Conservation (phyloP, 345 rosid species). For the Chamaenerion angustifolium region DNA sequence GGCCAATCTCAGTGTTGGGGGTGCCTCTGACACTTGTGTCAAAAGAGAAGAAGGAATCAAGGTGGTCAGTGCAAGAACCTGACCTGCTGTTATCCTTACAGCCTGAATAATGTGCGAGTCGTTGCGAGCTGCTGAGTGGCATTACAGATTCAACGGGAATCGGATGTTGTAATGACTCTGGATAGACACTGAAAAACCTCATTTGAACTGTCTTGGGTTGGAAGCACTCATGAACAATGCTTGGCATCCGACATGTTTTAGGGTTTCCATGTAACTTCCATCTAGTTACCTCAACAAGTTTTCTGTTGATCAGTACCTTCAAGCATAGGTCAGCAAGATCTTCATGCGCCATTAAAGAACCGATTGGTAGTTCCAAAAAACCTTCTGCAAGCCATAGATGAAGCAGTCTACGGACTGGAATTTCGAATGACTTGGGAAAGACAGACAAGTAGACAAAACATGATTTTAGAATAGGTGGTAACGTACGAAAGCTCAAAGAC, state of each 20-base stretch:
- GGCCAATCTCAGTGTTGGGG: slow-evolving; percentile 10
- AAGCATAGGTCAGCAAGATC: slow-evolving; percentile 6
- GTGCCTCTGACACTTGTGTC: slow-evolving; percentile 9
- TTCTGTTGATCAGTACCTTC: slow-evolving; percentile 8
- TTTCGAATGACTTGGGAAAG: slow-evolving; percentile 17
- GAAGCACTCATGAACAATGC: slow-evolving; percentile 6
- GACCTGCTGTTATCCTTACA: too few relatives aligned
- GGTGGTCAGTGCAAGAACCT: not conserved
- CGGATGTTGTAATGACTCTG: not conserved
- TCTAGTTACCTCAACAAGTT: slow-evolving; percentile 14
- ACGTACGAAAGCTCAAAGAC: slow-evolving; percentile 6
- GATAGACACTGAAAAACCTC: slow-evolving; percentile 9
- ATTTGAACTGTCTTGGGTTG: slow-evolving; percentile 1
- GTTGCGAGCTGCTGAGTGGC: not conserved
- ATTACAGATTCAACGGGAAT: not conserved
- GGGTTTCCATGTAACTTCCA: slow-evolving; percentile 21
- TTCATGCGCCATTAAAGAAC: not conserved
- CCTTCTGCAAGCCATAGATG: slow-evolving; percentile 29
- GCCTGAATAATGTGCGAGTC: too few relatives aligned
- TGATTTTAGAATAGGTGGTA: slow-evolving; percentile 6
- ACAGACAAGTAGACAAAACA: slow-evolving; percentile 22
- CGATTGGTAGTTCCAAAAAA: slow-evolving; percentile 1
- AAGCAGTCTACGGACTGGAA: slow-evolving; percentile 22
- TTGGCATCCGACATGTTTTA: slow-evolving; percentile 10
- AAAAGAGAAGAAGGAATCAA: slow-evolving; percentile 14